Percentiles rank a stretch among this genome's conserved stretches.
Evolutionary conservation across 768 basidiomycete species (phyloP).

Genomic region (Phallus indusiatus): DNA sequence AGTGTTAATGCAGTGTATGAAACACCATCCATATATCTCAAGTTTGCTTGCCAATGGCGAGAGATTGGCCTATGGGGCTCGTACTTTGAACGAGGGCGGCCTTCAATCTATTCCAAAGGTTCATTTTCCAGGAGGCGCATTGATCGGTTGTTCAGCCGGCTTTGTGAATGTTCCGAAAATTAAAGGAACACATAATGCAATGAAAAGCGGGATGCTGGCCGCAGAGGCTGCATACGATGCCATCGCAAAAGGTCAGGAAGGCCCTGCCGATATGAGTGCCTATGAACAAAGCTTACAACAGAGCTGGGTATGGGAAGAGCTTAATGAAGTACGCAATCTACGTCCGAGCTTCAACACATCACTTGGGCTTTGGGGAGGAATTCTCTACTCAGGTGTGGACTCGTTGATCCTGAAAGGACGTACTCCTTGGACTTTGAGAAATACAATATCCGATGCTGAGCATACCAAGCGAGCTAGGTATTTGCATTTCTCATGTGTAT

Average conservation of each 20-base stretch:
- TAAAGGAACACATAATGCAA: slow-evolving; percentile 97
- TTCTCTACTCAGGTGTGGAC: slow-evolving; percentile 84
- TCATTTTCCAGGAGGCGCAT: slow-evolving; percentile 89
- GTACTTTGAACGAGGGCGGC: slow-evolving; percentile 88
- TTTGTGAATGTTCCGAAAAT: slow-evolving; percentile 97
- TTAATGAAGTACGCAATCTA: slow-evolving; percentile 85
- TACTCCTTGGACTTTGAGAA: slow-evolving; percentile 87
- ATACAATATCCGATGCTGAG: slow-evolving; percentile 52
- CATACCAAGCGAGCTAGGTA: slow-evolving; percentile 59
- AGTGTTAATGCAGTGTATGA: slow-evolving; percentile 54
- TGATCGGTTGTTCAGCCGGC: slow-evolving; percentile 92
- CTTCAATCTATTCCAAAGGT: slow-evolving; percentile 81
- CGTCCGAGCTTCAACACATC: slow-evolving; percentile 78
- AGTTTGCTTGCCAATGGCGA: slow-evolving; percentile 67
- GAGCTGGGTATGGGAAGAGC: slow-evolving; percentile 81
- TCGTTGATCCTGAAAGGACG: slow-evolving; percentile 75
- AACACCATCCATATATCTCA: slow-evolving; percentile 90
- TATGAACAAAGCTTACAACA: slow-evolving; percentile 63
- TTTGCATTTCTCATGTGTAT: slow-evolving; percentile 7
- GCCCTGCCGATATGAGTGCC: slow-evolving; percentile 50
- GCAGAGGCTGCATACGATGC: slow-evolving; percentile 77
- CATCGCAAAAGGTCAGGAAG: slow-evolving; percentile 27
- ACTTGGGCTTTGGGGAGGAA: slow-evolving; percentile 79
- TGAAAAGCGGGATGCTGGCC: slow-evolving; percentile 98
- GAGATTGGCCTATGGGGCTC: slow-evolving; percentile 85